Evolutionary conservation across 305 asterid genomes (phyloP), one percentile per base, ranked within the genome.

Genomic region (Plantago lanceolata): DNA sequence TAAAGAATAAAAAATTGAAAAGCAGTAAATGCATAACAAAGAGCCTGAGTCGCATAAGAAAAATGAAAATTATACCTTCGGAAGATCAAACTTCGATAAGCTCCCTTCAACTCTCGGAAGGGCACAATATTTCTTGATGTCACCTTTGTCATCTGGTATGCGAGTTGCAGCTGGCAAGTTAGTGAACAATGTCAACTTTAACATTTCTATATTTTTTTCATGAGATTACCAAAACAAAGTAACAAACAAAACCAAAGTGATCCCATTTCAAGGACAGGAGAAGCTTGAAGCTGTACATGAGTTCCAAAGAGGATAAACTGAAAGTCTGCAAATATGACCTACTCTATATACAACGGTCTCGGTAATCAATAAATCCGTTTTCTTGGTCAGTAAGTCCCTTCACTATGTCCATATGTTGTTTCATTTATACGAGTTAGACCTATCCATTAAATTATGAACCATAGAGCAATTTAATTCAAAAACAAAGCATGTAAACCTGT

Each of bases 1-100:
- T 33, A 7, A 33, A 33, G 7, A 33, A 33, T 5, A 52, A 18
- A 60, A 61, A 29, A n/a, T 57, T 47, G 19, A 48, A 57, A 61
- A 37, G 65, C n/a, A 61, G 28, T 43, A 66, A 62, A 73, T 51
- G 55, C 60, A 75, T 40, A 18, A 49, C 19, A 53, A 59, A 47
- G 65, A 73, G 64, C 54, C 50, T 8, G 61, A 65, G 29, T 56
- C 56, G 15, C 44, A 72, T 57, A 55, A 52, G 64, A 68, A 68
- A 21, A 71, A 40, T 15, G 8, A 50, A 60, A 48, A 57, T 33
- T 28, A 33, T 82, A 89, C 97, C 95, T 78, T 83, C 73, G 74
- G 69, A 20, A 83, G 65, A 54, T 78, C 80, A 65, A 77, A 72
- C 19, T 69, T 66, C 53, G 67, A 66, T 63, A 40, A 48, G 73